Base-by-base conservation (phyloP, 805 yeast species). In the Zygoascus flipseniorum region DNA sequence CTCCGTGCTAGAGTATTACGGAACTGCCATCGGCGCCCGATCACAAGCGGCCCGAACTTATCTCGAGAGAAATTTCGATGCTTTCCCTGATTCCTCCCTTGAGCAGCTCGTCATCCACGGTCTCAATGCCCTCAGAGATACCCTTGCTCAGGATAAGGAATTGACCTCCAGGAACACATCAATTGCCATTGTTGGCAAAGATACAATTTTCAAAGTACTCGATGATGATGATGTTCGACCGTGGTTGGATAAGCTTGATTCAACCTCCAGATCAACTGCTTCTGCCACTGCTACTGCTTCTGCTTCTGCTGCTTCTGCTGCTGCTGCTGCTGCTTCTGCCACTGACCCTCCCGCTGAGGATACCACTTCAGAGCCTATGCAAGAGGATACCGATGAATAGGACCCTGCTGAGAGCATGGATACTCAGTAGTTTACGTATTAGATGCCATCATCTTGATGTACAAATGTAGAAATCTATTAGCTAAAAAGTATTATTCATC, bases 41-140 rank as follows among this genome's bases (percentile, higher is more conserved):
- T 92, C 98, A 1, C 99, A 93, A 72, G 98, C 98, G 50, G 97
- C 97, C 14, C 82, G 95, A 73, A 93, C 99, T 1, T 93, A 89
- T 62, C 74, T 93, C 66, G 99, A 93, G 71, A 83, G 96, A 66
- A 84, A 85, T 60, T 76, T 83, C 65, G 89, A 86, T 39, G 74
- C 75, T 31, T 86, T 88, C 60, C 72, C 81, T 18, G 76, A 78
- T 52, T 73, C 82, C 8, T 73, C 77, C 41, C 72, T 81, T 43
- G 95, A 89, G 62, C 83, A 86, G 61, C 79, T 93, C 60, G 82
- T 93, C 56, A 81, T 84, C 44, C 89, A 83, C 62, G 98, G 95
- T 3, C 82, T 93, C 61, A 83, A 83, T 60, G 95, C 99, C 0
- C 77, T 93, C 65, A 84, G 97, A 70, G 98, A 93, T 65, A 92